phyloP scores from a whole-genome alignment of 352 stramenopile species.

The Globisporangium camurandrum region DNA sequence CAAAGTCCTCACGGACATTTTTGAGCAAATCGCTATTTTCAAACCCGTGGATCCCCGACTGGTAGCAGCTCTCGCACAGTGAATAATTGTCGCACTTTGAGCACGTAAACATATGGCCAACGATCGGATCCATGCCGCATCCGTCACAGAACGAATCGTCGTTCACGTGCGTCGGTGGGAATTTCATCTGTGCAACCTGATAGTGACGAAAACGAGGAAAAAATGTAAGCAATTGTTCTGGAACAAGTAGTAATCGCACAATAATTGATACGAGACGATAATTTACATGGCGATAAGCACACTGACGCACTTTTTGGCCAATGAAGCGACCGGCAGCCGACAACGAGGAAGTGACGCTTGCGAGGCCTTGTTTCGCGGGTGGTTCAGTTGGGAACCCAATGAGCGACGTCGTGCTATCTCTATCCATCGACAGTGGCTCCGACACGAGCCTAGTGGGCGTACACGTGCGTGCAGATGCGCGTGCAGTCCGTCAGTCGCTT shows the following conservation, averaged over 20 bases:
- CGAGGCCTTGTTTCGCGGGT: conserved; percentile 27
- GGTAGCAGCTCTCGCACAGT: conserved; percentile 80
- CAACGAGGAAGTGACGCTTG: conserved; percentile 55
- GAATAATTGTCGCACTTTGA: conserved; percentile 81
- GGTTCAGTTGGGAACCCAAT: conserved; percentile 48
- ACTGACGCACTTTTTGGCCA: conserved; percentile 46
- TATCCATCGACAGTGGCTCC: conserved; percentile 72
- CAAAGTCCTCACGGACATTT: conserved; percentile 78
- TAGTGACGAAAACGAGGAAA: not conserved
- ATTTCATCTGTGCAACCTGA: conserved; percentile 73
- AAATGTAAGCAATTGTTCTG: no score
- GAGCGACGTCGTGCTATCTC: conserved; percentile 72
- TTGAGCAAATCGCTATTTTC: conserved; percentile 73
- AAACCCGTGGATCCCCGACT: conserved; percentile 75
- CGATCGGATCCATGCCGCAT: conserved; percentile 84
- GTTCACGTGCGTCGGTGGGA: conserved; percentile 65
- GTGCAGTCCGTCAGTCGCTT: not conserved
- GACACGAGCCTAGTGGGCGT: conserved; percentile 85
- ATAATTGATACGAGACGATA: not conserved
- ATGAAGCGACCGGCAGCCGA: conserved; percentile 68
- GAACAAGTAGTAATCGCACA: not conserved
- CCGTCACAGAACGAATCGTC: conserved; percentile 87
- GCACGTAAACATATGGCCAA: conserved; percentile 86
- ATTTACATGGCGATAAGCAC: not conserved
- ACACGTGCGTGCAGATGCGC: not conserved